A percentile compares a stretch with the other conserved stretches of the same genome.
These are phyloP conservation scores for Botryococcus braunii DNA, from an alignment of 163 green algal species.

Conservation along the genomic window DNA sequence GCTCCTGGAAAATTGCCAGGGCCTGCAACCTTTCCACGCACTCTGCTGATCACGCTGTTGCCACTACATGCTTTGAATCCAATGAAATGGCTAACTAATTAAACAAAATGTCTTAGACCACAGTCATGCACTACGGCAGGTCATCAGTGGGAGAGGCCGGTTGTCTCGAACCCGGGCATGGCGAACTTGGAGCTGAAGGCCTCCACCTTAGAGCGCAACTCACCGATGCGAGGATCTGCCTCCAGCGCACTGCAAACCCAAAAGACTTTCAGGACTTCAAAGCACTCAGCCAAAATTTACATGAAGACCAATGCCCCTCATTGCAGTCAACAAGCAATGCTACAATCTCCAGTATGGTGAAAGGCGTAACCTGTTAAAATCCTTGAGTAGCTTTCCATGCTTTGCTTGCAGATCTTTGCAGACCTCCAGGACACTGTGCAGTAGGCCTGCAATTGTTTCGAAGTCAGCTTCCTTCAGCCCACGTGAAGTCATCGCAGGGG, in stretches of 20 bases:
- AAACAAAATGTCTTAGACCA: no score
- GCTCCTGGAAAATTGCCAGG: no score
- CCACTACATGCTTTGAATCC: no score
- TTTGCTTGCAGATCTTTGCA: slow-evolving; percentile 69
- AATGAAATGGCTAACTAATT: no score
- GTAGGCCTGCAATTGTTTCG: slow-evolving; percentile 71
- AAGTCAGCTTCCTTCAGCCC: slow-evolving; percentile 77
- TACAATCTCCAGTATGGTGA: not conserved
- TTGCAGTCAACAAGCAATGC: not conserved
- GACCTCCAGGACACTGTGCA: slow-evolving; percentile 69
- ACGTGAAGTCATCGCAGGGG: slow-evolving; percentile 89
- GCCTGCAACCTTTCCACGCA: no score
- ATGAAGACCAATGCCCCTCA: not conserved
- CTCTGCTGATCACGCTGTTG: no score
- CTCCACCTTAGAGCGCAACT: slow-evolving; percentile 72
- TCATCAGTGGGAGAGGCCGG: no score
- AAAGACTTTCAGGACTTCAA: not conserved
- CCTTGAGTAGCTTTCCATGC: slow-evolving; percentile 77
- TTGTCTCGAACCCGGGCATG: slow-evolving; percentile 94
- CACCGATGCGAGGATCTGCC: slow-evolving; percentile 46
- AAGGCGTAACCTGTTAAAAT: slow-evolving; percentile 57
- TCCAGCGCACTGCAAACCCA: slow-evolving; percentile 47
- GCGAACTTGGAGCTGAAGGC: slow-evolving; percentile 68
- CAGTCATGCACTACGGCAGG: no score
- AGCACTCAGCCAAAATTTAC: not conserved